Base-by-base conservation (phyloP, 768 basidiomycete species). In the Panellus pusillus region DNA sequence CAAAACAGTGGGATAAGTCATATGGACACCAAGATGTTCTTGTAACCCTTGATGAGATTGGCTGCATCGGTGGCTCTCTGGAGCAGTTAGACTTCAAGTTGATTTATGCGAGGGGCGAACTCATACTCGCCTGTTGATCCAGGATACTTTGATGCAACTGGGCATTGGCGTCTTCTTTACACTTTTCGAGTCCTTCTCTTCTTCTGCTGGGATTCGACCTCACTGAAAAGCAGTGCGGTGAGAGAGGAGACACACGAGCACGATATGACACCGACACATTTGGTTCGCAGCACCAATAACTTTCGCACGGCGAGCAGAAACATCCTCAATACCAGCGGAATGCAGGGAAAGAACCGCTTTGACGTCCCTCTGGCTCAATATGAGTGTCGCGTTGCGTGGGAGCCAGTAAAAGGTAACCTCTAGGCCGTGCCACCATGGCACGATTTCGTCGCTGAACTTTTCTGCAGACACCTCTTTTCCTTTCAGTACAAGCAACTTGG, bases 221-320 rank as follows among this genome's bases (percentile, higher is more conserved):
- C 36, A 72, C 70, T 77, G 57, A 55, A 8, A 54, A 37, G 27
- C 35, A 17, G 28, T 13, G 17, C 8, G 36, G 40, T 50, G 5
- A 42, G 28, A 31, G n/a, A 27, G 42, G 28, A 9, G 35, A 29
- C 19, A 24, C 20, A 47, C 24, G 40, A 39, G 36, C 27, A 20
- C 14, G 9, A 40, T 24, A 36, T 9, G 14, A 31, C 6, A 69
- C 73, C 55, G 20, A 75, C 77, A 52, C 67, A 70, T 72, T 53
- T 68, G 65, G 51, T 71, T 73, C 28, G 72, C 73, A 38, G 64
- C 57, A 37, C 75, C 68, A 32, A 74, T 66, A 17, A 58, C 51
- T 12, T 68, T 60, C 8, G 71, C 63, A 11, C 77, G 68, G 31
- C 68, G 69, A 24, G 63, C 57, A 20, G 72, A 73, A 14, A 77